Percentiles rank a stretch among this genome's conserved stretches.
Conservation (phyloP, 768 basidiomycete species). For the Cyathus striatus region DNA sequence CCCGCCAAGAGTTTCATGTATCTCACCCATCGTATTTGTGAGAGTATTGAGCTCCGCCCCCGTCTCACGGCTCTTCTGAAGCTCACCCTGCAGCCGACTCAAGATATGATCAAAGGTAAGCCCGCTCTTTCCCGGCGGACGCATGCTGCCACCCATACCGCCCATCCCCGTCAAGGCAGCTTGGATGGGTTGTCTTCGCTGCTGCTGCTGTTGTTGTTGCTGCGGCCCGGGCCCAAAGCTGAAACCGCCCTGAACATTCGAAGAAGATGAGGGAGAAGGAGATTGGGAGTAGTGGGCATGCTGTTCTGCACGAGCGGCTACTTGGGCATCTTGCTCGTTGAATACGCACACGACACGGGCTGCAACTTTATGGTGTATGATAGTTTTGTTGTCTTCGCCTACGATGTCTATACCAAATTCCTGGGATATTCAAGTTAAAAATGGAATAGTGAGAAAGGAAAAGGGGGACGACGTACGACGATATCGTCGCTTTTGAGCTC, state of each 20-base stretch:
- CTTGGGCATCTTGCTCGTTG: slow-evolving; percentile 76
- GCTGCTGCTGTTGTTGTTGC: slow-evolving; percentile 8
- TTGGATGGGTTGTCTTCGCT: slow-evolving; percentile 9
- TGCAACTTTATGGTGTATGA: slow-evolving; percentile 98
- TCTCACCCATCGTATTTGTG: slow-evolving; percentile 79
- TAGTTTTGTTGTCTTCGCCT: slow-evolving; percentile 96
- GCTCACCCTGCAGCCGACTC: slow-evolving; percentile 82
- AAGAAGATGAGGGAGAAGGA: slow-evolving; percentile 22
- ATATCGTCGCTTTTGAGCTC: slow-evolving; percentile 95
- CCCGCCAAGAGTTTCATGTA: slow-evolving; percentile 88
- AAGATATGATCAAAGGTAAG: slow-evolving; percentile 91
- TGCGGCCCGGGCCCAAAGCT: slow-evolving; percentile 12
- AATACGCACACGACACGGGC: slow-evolving; percentile 90
- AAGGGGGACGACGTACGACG: slow-evolving; percentile 56
- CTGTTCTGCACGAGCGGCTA: slow-evolving; percentile 67
- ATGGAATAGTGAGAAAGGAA: slow-evolving; percentile 4
- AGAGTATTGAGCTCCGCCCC: slow-evolving; percentile 79
- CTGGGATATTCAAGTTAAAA: slow-evolving; percentile 32
- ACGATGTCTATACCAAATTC: slow-evolving; percentile 99
- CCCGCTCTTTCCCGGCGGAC: slow-evolving; percentile 77
- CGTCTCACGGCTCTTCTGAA: slow-evolving; percentile 94
- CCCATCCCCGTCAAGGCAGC: too few relatives aligned
- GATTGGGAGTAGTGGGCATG: slow-evolving; percentile 51
- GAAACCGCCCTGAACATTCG: slow-evolving; percentile 12
- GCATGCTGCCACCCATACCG: slow-evolving; percentile 68